Percentiles rank a stretch among this genome's conserved stretches.
These are phyloP conservation scores for Euphorbia schlechtendalii DNA, from an alignment of 441 rosid genomes.

Conservation along the genomic window DNA sequence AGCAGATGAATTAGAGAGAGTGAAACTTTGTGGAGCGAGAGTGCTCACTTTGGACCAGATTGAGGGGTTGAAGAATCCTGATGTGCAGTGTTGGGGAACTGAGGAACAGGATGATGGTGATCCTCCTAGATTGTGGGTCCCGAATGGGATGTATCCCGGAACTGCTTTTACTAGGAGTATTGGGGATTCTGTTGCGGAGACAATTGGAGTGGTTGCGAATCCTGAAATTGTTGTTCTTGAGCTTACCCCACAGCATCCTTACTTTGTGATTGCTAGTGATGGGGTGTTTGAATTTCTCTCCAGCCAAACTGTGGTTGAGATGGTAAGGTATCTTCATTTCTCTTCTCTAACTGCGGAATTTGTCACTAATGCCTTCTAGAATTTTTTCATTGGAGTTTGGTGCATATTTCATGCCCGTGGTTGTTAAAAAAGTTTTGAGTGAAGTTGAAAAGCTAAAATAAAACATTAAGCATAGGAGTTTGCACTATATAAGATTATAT, in stretches of 20 bases:
- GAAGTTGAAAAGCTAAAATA: background rate
- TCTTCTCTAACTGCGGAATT: background rate
- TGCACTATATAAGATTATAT: too few relatives aligned
- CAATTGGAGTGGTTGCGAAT: conserved; percentile 94
- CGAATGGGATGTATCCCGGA: conserved; percentile 97
- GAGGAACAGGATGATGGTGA: conserved; percentile 98
- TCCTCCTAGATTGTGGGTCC: conserved; percentile 96
- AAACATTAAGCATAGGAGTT: background rate
- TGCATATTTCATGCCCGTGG: too few relatives aligned
- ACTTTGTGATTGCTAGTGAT: conserved; percentile 98
- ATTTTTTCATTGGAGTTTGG: too few relatives aligned
- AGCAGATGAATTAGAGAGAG: conserved; percentile 80
- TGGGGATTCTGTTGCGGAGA: conserved; percentile 94
- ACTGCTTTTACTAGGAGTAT: conserved; percentile 98
- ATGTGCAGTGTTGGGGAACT: conserved; percentile 94
- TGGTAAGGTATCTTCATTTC: conserved; percentile 64
- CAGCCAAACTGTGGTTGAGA: conserved; percentile 97
- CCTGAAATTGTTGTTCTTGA: conserved; percentile 93
- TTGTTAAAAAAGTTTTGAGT: too few relatives aligned
- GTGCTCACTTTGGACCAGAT: conserved; percentile 97
- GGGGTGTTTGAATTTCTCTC: conserved; percentile 98
- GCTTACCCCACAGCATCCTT: conserved; percentile 73
- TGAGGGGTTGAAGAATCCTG: conserved; percentile 92
- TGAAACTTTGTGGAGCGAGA: conserved; percentile 89
- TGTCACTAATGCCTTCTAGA: background rate